These are phyloP conservation scores for Cenchrus americanus DNA, from an alignment of 176 grass and related monocot genomes.

Conservation along the genomic window DNA sequence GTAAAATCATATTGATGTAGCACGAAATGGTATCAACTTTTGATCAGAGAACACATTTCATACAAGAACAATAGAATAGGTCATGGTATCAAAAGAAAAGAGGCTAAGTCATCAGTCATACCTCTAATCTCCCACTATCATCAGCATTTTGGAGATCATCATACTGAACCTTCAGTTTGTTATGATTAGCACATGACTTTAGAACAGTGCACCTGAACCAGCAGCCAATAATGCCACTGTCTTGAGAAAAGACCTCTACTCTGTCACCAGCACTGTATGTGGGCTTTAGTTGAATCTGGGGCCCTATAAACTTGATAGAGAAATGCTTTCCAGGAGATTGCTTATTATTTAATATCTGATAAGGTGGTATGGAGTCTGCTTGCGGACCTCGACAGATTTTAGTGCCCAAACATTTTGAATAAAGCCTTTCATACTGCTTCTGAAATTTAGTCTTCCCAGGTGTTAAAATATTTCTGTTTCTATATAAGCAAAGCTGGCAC, in stretches of 20 bases:
- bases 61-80: conserved; percentile 3
- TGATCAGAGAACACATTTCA: conserved; percentile 21
- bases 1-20: conserved; percentile 14
- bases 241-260: conserved; percentile 94
- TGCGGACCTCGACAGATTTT: conserved; percentile 58
- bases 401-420: conserved; percentile 61
- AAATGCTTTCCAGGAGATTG: conserved; percentile 46
- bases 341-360: conserved; percentile 52
- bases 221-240: conserved; percentile 94
- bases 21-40: conserved; percentile 11
- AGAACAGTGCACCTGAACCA: conserved; percentile 97
- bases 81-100: background rate
- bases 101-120: too few relatives aligned
- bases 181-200: conserved; percentile 69
- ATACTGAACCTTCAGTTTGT: conserved; percentile 86
- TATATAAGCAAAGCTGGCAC: too few relatives aligned
- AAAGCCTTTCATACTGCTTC: conserved; percentile 64
- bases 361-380: conserved; percentile 53
- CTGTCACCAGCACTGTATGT: conserved; percentile 71
- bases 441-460: conserved; percentile 55
- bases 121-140: conserved; percentile 81
- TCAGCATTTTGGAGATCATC: conserved; percentile 91
- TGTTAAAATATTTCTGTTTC: too few relatives aligned
- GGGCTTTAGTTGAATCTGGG: conserved; percentile 55
- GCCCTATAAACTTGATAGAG: conserved; percentile 54